Base-by-base conservation (phyloP, 768 basidiomycete genomes). In the Termitomyces eurrhizus region DNA sequence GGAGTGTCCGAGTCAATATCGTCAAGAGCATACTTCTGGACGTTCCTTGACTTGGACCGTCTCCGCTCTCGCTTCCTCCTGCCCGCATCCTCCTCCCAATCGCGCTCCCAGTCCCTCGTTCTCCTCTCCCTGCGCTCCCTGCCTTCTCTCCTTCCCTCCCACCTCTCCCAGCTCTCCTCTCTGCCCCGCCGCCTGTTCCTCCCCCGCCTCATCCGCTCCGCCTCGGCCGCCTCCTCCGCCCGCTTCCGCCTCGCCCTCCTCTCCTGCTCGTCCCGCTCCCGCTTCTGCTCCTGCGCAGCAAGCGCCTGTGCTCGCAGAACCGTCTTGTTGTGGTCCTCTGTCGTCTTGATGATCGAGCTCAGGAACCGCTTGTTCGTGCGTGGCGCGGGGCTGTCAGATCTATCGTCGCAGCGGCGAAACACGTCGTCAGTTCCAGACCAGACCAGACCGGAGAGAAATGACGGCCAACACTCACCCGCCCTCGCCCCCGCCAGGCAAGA, bases 281-380 rank as follows among this genome's bases (percentile, higher is more conserved):
- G 75, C 60, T 90, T 88, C n/a, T 86, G 76, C 64, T 92, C 90
- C 64, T 89, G 81, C 2, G 89, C 88, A 37, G 90, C 88, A 13
- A 77, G 70, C 0, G 88, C 87, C 73, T 92, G 90, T 29, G 89
- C 82, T 58, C 83, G 83, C 24, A 92, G 71, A 50, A 99, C 78
- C 13, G 90, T 86, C 74, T 89, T 87, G 73, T 99, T 99, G 69
- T 99, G 97, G 59, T 95, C 95, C 70, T 97, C 95, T 4, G 97
- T 97, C 65, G 85, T 94, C 65, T 88, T 86, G 59, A 99, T 95
- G 62, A 99, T 94, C 24, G 89, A 87, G 0, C 85, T 82, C 29
- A 92, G 75, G 69, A 92, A 92, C 0, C 90, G 89, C 68, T 92
- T 92, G 75, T 92, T 92, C 37, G 95, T 74, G 65, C 83, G 86